These are phyloP conservation scores for Cladosporium phlei DNA, from an alignment of 2,329 filamentous ascomycete species.

Conservation along the genomic window DNA sequence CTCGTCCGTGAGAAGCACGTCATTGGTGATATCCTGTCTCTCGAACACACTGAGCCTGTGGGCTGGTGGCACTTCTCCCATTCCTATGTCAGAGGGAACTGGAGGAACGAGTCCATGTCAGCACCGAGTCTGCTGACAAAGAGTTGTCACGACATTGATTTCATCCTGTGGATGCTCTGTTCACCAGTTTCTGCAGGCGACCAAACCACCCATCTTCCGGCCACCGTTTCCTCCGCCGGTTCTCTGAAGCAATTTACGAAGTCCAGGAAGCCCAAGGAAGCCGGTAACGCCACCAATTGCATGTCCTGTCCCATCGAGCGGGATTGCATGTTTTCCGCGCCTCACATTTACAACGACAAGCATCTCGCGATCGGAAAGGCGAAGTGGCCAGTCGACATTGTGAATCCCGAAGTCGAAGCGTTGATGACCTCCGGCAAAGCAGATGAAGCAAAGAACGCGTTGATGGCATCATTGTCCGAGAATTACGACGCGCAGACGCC, in stretches of 20 bases:
- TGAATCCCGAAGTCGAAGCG: slow-evolving; percentile 89
- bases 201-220: slow-evolving; percentile 64
- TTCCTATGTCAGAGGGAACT: slow-evolving; percentile 88
- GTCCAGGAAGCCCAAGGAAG: slow-evolving; percentile 67
- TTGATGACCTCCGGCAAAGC: slow-evolving; percentile 47
- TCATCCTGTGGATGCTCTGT: slow-evolving; percentile 85
- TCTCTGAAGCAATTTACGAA: slow-evolving; percentile 72
- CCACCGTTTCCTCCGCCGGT: slow-evolving; percentile 70
- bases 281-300: slow-evolving; percentile 80
- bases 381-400: slow-evolving; percentile 79
- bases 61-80: slow-evolving; percentile 96
- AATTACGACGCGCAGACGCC: slow-evolving; percentile 52
- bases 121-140: slow-evolving; percentile 86
- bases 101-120: slow-evolving; percentile 73
- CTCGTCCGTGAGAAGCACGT: slow-evolving; percentile 68
- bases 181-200: slow-evolving; percentile 48
- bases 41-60: slow-evolving; percentile 90
- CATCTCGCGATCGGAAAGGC: slow-evolving; percentile 63
- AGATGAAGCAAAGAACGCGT: slow-evolving; percentile 47
- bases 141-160: slow-evolving; percentile 92
- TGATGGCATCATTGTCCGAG: slow-evolving; percentile 47
- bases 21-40: slow-evolving; percentile 78
- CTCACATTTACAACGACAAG: slow-evolving; percentile 71
- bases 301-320: slow-evolving; percentile 69
- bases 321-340: slow-evolving; percentile 79